Percentiles rank a stretch among this genome's conserved stretches.
Conservation (phyloP, 2,329 filamentous ascomycete species). For the Sporothrix curviconia region DNA sequence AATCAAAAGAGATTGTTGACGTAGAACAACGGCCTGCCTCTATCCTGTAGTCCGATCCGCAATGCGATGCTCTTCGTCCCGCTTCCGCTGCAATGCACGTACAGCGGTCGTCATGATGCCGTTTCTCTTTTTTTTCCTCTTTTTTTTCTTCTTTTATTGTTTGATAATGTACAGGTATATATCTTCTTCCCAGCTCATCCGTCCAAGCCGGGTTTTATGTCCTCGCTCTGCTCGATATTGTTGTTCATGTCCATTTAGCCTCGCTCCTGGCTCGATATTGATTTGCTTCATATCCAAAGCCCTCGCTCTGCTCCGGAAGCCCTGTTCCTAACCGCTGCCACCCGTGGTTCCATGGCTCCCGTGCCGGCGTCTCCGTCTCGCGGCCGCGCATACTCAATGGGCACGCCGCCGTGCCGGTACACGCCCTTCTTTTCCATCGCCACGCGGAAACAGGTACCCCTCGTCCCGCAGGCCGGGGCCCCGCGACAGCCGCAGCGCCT, state of each 20-base stretch:
- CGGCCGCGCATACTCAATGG: constrained; percentile 82
- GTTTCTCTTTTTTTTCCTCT: neutral
- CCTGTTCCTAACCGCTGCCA: constrained; percentile 67
- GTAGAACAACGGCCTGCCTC: too few relatives aligned
- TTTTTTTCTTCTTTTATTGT: neutral
- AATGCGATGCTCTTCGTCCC: too few relatives aligned
- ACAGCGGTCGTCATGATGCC: too few relatives aligned
- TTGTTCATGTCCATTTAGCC: too few relatives aligned
- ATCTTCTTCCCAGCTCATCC: too few relatives aligned
- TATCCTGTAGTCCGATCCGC: too few relatives aligned
- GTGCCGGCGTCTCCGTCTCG: constrained; percentile 78
- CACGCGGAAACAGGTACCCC: constrained; percentile 73
- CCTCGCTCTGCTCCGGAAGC: neutral
- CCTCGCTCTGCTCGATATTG: too few relatives aligned
- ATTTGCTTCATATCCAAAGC: too few relatives aligned
- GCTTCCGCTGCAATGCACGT: too few relatives aligned
- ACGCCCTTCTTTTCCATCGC: constrained; percentile 88
- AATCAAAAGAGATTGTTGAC: too few relatives aligned
- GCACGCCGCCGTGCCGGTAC: constrained; percentile 64
- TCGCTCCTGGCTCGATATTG: too few relatives aligned
- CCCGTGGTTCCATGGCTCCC: constrained; percentile 82
- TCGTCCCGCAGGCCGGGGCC: constrained; percentile 52
- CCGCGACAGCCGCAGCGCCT: constrained; percentile 59
- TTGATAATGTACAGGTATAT: neutral
- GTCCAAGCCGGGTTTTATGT: too few relatives aligned